Percentiles rank a stretch among this genome's conserved stretches.
Conservation (phyloP, 345 rosid species). For the Zanthoxylum bungeanum region DNA sequence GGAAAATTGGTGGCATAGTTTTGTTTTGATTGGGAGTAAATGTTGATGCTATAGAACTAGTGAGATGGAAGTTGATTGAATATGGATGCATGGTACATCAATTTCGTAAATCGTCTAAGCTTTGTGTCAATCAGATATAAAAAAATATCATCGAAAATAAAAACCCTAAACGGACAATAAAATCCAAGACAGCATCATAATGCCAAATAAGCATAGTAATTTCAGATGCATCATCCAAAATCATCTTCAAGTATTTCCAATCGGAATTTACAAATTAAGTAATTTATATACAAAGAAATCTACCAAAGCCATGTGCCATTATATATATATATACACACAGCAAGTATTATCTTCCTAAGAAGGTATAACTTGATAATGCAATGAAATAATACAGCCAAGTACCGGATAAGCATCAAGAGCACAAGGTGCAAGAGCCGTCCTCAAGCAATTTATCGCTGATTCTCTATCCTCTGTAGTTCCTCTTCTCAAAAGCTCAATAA, state of each 20-base stretch:
- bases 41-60: too few species aligned
- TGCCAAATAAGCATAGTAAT: not conserved
- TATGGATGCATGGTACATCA: not conserved
- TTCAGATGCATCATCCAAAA: not conserved
- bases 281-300: too few species aligned
- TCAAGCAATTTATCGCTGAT: slow-evolving; percentile 70
- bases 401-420: slow-evolving; percentile 99
- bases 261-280: not conserved
- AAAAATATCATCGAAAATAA: not conserved
- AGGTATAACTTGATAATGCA: slow-evolving; percentile 1
- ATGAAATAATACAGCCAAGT: not conserved
- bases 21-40: not conserved
- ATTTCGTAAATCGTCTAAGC: not conserved
- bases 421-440: slow-evolving; percentile 88
- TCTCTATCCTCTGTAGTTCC: slow-evolving; percentile 63
- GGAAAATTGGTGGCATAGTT: not conserved
- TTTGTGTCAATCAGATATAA: not conserved
- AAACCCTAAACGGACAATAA: not conserved
- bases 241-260: not conserved
- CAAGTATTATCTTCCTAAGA: not conserved
- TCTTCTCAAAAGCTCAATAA: slow-evolving; percentile 82
- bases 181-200: not conserved
- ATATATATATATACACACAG: not conserved
- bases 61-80: too few species aligned
- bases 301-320: too few species aligned